Conservation (phyloP, 176 grass and related monocot species). For the Triticum monococcum region DNA sequence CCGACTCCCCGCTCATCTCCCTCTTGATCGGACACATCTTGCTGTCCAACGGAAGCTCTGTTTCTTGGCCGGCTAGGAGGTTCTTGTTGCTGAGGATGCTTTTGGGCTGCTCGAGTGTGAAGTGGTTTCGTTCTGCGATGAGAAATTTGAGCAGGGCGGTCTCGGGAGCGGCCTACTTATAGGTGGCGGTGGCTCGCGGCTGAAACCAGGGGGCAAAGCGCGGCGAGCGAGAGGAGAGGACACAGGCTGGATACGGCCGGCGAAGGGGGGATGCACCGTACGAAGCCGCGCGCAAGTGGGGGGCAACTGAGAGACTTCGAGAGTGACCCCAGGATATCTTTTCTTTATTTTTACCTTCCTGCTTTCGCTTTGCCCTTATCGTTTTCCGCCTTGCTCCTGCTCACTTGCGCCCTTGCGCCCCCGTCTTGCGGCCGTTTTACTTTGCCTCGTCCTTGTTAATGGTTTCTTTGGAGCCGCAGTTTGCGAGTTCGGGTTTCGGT, state of each 20-base stretch:
- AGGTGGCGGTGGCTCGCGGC: not conserved
- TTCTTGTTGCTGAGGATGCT: not conserved
- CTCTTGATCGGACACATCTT: slow-evolving; percentile 34
- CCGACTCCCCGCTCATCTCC: slow-evolving; percentile 32
- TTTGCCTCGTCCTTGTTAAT: not conserved
- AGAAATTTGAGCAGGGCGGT: not conserved
- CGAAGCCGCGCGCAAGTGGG: not conserved
- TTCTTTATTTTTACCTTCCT: not conserved
- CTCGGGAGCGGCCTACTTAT: slow-evolving; percentile 17
- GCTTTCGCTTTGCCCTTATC: not conserved
- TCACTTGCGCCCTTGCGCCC: not conserved
- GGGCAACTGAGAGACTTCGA: not conserved
- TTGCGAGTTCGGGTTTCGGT: not conserved
- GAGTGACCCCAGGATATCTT: not conserved
- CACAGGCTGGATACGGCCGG: not conserved
- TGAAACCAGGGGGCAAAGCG: not conserved
- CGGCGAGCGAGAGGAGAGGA: not conserved
- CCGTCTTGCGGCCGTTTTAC: not conserved
- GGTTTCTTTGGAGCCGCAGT: not conserved
- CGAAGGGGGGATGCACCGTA: slow-evolving; percentile 14
- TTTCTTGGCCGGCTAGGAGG: not conserved
- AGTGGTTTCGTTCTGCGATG: not conserved
- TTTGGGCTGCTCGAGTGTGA: not conserved
- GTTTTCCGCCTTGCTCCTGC: not conserved
- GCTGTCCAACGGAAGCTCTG: not conserved